Evolutionary conservation across 345 rosid species (phyloP).

Genomic region (Mallotus nudiflorus): DNA sequence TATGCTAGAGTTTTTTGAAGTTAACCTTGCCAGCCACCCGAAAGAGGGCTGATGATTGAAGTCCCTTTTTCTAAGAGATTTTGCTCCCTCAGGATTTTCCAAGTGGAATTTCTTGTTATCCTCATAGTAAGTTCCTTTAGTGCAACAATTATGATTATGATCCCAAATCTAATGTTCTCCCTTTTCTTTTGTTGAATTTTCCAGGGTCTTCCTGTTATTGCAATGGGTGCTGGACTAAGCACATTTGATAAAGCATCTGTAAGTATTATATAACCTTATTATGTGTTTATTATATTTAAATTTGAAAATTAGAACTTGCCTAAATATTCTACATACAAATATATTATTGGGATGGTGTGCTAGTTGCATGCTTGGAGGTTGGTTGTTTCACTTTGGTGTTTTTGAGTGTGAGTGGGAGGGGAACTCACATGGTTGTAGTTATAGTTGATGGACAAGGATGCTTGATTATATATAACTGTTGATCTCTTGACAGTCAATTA

Average conservation of each 20-base stretch:
- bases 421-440: not conserved
- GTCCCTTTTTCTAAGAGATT: not conserved
- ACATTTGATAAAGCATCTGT: conserved; percentile 94
- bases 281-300: not conserved
- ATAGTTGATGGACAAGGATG: not conserved
- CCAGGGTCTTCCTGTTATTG: conserved; percentile 88
- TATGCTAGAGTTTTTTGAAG: conserved; percentile 3
- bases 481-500: not conserved
- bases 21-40: not conserved
- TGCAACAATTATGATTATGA: not conserved
- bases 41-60: not conserved
- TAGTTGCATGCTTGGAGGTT: not conserved
- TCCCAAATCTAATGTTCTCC: not conserved
- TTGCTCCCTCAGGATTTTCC: not conserved
- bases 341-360: not conserved
- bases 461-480: not conserved
- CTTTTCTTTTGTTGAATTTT: conserved; percentile 7
- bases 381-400: not conserved
- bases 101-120: not conserved
- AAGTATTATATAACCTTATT: conserved; percentile 28
- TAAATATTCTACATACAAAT: not conserved
- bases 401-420: not conserved
- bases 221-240: conserved; percentile 84
- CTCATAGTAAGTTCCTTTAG: not conserved
- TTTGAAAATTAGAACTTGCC: not conserved